These are phyloP conservation scores for Lyophyllum decastes DNA, from an alignment of 768 basidiomycete species.

Conservation along the genomic window DNA sequence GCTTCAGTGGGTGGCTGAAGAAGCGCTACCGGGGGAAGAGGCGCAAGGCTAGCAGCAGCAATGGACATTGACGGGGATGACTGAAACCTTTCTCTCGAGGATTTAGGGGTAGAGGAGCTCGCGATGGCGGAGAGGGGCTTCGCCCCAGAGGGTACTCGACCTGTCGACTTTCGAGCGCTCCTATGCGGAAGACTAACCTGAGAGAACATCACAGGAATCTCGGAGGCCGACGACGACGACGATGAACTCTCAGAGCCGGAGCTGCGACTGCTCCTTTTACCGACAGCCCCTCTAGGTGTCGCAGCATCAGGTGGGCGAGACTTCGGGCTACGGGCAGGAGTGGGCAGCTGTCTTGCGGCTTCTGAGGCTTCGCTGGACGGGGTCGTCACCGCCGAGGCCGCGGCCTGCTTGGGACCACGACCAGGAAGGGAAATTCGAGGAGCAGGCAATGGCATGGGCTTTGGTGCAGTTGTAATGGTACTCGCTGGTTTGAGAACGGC, in stretches of 20 bases:
- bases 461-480: background rate
- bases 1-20: background rate
- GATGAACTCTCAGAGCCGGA: background rate
- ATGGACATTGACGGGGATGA: background rate
- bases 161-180: constrained; percentile 11
- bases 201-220: background rate
- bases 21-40: background rate
- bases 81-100: background rate
- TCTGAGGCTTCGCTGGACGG: background rate
- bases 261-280: background rate
- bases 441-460: background rate
- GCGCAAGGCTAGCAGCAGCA: background rate
- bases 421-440: background rate
- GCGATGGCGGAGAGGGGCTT: background rate
- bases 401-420: background rate
- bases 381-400: background rate
- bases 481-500: background rate
- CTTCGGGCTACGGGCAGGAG: background rate
- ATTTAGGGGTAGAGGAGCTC: background rate
- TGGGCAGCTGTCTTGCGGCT: background rate
- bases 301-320: background rate
- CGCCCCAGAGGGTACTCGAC: background rate
- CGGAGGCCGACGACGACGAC: background rate
- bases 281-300: background rate
- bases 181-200: background rate